Evolutionary conservation across 192 early-diverging fungal genomes (phyloP), one percentile per base, ranked within the genome.

Genomic region (Coemansia sp.): DNA sequence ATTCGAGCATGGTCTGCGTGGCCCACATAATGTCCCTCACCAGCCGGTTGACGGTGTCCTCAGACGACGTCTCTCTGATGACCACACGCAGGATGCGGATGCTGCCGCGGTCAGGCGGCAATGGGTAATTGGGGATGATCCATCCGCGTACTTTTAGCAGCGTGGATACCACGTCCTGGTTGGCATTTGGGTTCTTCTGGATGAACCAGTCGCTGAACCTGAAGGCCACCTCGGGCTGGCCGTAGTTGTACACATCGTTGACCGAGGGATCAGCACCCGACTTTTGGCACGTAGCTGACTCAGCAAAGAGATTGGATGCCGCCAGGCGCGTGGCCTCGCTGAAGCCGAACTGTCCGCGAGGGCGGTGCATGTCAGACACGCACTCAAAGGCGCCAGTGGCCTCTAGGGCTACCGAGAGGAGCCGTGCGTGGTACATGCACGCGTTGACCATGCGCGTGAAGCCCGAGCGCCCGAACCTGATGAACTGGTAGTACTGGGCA

Each of bases 401-500:
- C 43, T 88, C 85, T 4, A 92, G 59, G 2, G 72, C 66, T 1
- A 72, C 72, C 16, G 84, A 83, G 23, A 92, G 59, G 51, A 85
- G 67, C 16, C 84, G 77, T n/a, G 89, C 85, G 60, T 84, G 87
- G 28, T 64, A 60, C 60, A 86, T 68, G 35, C 87, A 74, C 16
- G 79, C 85, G 56, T 67, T 79, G 85, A 92, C 90, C 45, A 94
- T 88, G 59, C 86, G 83, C 33, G 73, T 65, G 74, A 86, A 93
- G 0, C 93, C 93, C 20, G 71, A 59, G 24, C 79, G 74, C 0
- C 91, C 93, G 28, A 88, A 84, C 42, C 91, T 85, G 46, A 93
- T 83, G 23, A 94, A 85, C 56, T 86, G 85, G 77, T 93, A 94
- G 73, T 94, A 94, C 73, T 93, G 91, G n/a, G 84, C 91, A 42